These are phyloP conservation scores for Saccharomyces cerevisiae DNA, from an alignment of 805 yeast genomes.

Conservation along the genomic window DNA sequence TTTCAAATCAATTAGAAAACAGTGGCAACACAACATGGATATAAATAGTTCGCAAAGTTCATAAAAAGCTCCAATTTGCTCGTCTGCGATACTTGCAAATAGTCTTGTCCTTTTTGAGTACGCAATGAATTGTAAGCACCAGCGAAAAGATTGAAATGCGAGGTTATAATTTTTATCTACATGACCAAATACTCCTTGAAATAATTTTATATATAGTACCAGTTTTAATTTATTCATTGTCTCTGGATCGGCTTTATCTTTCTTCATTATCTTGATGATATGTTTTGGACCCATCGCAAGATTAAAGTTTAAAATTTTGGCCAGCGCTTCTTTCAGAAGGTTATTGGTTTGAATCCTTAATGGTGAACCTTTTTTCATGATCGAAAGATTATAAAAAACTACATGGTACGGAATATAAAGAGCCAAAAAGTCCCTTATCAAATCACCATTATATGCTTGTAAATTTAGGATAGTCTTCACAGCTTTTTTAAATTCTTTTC, in stretches of 20 bases:
- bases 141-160: slow-evolving; percentile 13
- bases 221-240: neutral
- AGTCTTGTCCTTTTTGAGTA: neutral
- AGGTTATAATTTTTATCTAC: slow-evolving; percentile 9
- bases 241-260: neutral
- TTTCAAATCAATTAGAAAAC: neutral
- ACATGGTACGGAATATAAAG: neutral
- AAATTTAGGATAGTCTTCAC: neutral
- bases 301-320: slow-evolving; percentile 16
- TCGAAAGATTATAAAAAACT: neutral
- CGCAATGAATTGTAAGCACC: slow-evolving; percentile 17
- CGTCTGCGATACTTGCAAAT: neutral
- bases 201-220: neutral
- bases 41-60: neutral
- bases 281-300: slow-evolving; percentile 14
- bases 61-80: neutral
- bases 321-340: slow-evolving; percentile 8
- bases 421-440: neutral
- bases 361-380: neutral
- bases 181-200: slow-evolving; percentile 7
- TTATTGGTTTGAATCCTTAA: neutral
- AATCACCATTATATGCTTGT: neutral
- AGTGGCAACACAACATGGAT: neutral
- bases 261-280: slow-evolving; percentile 10
- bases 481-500: neutral